A percentile compares a stretch with the other conserved stretches of the same genome.
phyloP scores from a whole-genome alignment of 352 stramenopile species.

The Phytophthora lateralis region DNA sequence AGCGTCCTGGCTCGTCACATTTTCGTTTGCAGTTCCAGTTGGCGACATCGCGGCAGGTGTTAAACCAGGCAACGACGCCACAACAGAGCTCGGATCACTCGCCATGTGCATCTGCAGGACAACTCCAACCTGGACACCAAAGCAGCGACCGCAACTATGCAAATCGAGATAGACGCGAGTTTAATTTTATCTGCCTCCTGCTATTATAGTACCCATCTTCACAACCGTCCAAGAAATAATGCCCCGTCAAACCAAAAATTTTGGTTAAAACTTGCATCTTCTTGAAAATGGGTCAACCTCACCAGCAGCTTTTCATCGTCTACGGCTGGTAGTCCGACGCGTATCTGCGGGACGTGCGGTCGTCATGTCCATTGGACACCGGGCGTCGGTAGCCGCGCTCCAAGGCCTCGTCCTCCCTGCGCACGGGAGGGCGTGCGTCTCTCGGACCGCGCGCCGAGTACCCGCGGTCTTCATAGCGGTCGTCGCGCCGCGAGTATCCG shows the following conservation, averaged over 20 bases:
- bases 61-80: slow-evolving; percentile 29
- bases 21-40: slow-evolving; percentile 14
- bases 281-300: slow-evolving; percentile 9
- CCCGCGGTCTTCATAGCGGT: slow-evolving; percentile 45
- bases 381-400: slow-evolving; percentile 49
- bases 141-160: neutral
- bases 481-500: slow-evolving; percentile 25
- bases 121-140: neutral
- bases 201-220: slow-evolving; percentile 30
- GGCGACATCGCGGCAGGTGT: slow-evolving; percentile 26
- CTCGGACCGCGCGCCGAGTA: slow-evolving; percentile 31
- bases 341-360: slow-evolving; percentile 61
- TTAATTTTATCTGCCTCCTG: slow-evolving; percentile 27
- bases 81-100: slow-evolving; percentile 12
- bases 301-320: neutral
- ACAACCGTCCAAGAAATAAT: neutral
- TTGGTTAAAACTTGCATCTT: slow-evolving; percentile 17
- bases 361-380: slow-evolving; percentile 52
- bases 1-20: slow-evolving; percentile 21
- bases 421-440: slow-evolving; percentile 21
- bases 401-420: slow-evolving; percentile 36
- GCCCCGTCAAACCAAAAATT: neutral
- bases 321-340: slow-evolving; percentile 50
- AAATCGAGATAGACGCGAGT: slow-evolving; percentile 21
- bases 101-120: slow-evolving; percentile 10